These are phyloP conservation scores for Yamadazyma siamensis DNA, from an alignment of 1,139 yeast genomes.

Conservation along the genomic window DNA sequence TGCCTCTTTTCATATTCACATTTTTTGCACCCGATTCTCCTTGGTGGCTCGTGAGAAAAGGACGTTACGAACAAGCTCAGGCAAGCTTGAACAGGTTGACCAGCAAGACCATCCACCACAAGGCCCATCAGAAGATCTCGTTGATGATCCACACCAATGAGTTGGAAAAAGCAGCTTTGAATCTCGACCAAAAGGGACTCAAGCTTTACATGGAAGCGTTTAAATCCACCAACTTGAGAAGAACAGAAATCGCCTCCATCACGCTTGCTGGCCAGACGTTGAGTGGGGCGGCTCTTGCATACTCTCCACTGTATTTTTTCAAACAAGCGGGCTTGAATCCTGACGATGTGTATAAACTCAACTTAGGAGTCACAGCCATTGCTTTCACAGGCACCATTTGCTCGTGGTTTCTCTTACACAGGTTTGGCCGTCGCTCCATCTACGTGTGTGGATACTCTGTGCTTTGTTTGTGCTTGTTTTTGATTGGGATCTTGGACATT, in stretches of 20 bases:
- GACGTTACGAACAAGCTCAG: slow-evolving; percentile 20
- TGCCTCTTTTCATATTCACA: slow-evolving; percentile 19
- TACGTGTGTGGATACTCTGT: slow-evolving; percentile 20
- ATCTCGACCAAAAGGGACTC: slow-evolving; percentile 14
- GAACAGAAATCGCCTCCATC: slow-evolving; percentile 24
- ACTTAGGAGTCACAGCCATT: slow-evolving; percentile 26
- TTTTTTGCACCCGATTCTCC: slow-evolving; percentile 27
- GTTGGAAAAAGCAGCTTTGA: slow-evolving; percentile 17
- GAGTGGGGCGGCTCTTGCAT: slow-evolving; percentile 21
- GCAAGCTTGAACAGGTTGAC: slow-evolving; percentile 17
- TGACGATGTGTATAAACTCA: slow-evolving; percentile 20
- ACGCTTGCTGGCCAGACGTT: slow-evolving; percentile 22
- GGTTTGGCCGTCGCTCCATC: slow-evolving; percentile 21
- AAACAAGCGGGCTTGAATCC: slow-evolving; percentile 21
- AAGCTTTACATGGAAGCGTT: slow-evolving; percentile 23
- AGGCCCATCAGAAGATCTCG: slow-evolving; percentile 18
- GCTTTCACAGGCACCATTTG: slow-evolving; percentile 15
- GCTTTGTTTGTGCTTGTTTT: slow-evolving; percentile 32
- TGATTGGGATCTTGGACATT: slow-evolving; percentile 38
- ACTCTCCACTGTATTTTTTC: slow-evolving; percentile 23
- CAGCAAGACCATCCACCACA: slow-evolving; percentile 15
- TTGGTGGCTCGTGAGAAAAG: slow-evolving; percentile 25
- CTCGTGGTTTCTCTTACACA: slow-evolving; percentile 20
- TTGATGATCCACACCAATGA: slow-evolving; percentile 24
- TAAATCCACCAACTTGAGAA: slow-evolving; percentile 20